A percentile compares a stretch with the other conserved stretches of the same genome.
phyloP scores from a whole-genome alignment of 1,139 yeast species.

The Blastobotrys elegans region DNA sequence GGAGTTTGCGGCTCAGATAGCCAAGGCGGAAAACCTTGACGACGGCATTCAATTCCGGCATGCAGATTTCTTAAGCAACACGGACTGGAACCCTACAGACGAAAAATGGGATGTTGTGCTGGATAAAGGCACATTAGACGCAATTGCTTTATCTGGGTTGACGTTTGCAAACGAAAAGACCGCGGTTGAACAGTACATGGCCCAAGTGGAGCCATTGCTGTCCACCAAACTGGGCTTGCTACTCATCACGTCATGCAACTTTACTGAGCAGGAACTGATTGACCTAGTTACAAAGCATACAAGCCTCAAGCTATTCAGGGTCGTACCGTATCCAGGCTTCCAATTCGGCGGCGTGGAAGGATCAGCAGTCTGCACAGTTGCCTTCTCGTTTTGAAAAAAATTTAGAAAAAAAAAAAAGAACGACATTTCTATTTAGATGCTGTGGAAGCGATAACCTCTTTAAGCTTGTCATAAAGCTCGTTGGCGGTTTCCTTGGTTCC shows the following conservation, averaged over 20 bases:
- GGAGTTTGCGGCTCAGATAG: conserved; percentile 60
- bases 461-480: conserved; percentile 51
- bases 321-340: conserved; percentile 70
- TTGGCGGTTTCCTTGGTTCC: conserved; percentile 58
- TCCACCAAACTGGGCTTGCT: conserved; percentile 40
- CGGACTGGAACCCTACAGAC: conserved; percentile 36
- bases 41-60: conserved; percentile 42
- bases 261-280: conserved; percentile 71
- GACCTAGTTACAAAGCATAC: conserved; percentile 44
- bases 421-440: not conserved
- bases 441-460: conserved; percentile 32
- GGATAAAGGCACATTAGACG: conserved; percentile 96
- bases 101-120: conserved; percentile 61
- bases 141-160: conserved; percentile 80
- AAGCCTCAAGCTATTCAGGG: conserved; percentile 53
- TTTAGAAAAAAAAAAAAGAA: no score
- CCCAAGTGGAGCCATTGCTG: conserved; percentile 54
- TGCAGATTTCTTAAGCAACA: conserved; percentile 39
- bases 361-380: conserved; percentile 80
- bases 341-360: conserved; percentile 88
- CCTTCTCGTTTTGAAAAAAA: conserved; percentile 44
- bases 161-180: conserved; percentile 38
- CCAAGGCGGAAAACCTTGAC: conserved; percentile 38
- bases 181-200: conserved; percentile 62
- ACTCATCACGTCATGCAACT: conserved; percentile 90